Evolutionary conservation across 805 yeast genomes (phyloP).

Genomic region (Nakazawaea sp.): DNA sequence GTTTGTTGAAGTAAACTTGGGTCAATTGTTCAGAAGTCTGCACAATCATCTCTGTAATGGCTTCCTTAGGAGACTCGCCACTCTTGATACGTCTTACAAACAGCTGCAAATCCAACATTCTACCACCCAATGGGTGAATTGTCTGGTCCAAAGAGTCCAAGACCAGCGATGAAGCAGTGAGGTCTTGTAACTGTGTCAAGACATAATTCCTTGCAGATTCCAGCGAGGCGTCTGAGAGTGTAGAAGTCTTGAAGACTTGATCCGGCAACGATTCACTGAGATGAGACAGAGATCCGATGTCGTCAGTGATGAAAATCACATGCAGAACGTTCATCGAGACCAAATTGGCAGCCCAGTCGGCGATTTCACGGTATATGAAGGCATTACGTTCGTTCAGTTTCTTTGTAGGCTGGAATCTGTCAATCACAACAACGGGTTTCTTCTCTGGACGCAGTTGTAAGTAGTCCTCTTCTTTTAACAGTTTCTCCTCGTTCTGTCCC

Average conservation of each 20-base stretch:
- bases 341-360: slow-evolving; percentile 85
- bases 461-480: slow-evolving; percentile 68
- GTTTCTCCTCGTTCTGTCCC: slow-evolving; percentile 13
- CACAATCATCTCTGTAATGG: slow-evolving; percentile 69
- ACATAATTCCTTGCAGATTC: slow-evolving; percentile 68
- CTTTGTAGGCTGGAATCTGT: slow-evolving; percentile 53
- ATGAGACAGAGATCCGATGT: slow-evolving; percentile 66
- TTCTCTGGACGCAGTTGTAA: slow-evolving; percentile 79
- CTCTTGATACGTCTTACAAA: slow-evolving; percentile 81
- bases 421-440: slow-evolving; percentile 81
- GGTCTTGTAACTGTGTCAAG: slow-evolving; percentile 37
- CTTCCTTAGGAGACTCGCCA: slow-evolving; percentile 78
- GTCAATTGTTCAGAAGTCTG: slow-evolving; percentile 87
- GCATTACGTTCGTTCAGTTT: slow-evolving; percentile 51
- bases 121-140: slow-evolving; percentile 81
- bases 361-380: slow-evolving; percentile 63
- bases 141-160: slow-evolving; percentile 41
- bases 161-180: slow-evolving; percentile 15
- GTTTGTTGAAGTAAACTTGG: slow-evolving; percentile 57
- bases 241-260: slow-evolving; percentile 71
- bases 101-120: slow-evolving; percentile 89
- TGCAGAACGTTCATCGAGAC: slow-evolving; percentile 79
- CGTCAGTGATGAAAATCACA: slow-evolving; percentile 83
- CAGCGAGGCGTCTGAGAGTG: slow-evolving; percentile 75
- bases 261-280: slow-evolving; percentile 74